A percentile compares a stretch with the other conserved stretches of the same genome.
These are phyloP conservation scores for Aspergillus sp. DNA, from an alignment of 2,329 filamentous ascomycete genomes.

Conservation along the genomic window DNA sequence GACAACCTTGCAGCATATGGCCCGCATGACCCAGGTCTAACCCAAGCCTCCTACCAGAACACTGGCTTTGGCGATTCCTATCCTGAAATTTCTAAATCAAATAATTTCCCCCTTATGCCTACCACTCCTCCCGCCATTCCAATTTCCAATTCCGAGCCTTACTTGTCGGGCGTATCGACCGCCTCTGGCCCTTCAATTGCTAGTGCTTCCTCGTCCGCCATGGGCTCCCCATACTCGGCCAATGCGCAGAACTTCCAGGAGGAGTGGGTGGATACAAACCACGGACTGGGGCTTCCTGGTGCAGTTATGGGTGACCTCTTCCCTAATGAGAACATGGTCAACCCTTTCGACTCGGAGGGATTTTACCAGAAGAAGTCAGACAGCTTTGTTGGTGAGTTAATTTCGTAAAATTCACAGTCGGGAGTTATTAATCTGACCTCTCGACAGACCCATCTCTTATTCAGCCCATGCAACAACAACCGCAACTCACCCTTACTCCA, in stretches of 20 bases:
- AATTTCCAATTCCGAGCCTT: constrained; percentile 35
- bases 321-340: constrained; percentile 52
- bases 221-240: constrained; percentile 66
- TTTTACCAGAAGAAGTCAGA: constrained; percentile 46
- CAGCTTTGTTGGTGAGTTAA: constrained; percentile 33
- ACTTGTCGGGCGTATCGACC: constrained; percentile 61
- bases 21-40: constrained; percentile 22
- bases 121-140: constrained; percentile 35
- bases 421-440: background rate
- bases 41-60: constrained; percentile 32
- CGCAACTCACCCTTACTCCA: constrained; percentile 30
- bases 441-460: constrained; percentile 58
- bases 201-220: constrained; percentile 63
- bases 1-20: constrained; percentile 25
- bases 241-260: constrained; percentile 59
- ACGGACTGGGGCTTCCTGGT: constrained; percentile 60
- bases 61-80: constrained; percentile 27
- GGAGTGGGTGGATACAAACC: constrained; percentile 56
- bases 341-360: constrained; percentile 44
- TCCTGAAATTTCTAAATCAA: constrained; percentile 25
- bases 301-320: constrained; percentile 64
- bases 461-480: constrained; percentile 48
- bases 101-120: constrained; percentile 30
- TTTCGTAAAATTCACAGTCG: background rate
- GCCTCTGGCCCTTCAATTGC: constrained; percentile 59